Percentiles rank a stretch among this genome's conserved stretches.
Evolutionary conservation across 495 filamentous ascomycete genomes (phyloP).

Genomic region (Aspergillus mulundensis): DNA sequence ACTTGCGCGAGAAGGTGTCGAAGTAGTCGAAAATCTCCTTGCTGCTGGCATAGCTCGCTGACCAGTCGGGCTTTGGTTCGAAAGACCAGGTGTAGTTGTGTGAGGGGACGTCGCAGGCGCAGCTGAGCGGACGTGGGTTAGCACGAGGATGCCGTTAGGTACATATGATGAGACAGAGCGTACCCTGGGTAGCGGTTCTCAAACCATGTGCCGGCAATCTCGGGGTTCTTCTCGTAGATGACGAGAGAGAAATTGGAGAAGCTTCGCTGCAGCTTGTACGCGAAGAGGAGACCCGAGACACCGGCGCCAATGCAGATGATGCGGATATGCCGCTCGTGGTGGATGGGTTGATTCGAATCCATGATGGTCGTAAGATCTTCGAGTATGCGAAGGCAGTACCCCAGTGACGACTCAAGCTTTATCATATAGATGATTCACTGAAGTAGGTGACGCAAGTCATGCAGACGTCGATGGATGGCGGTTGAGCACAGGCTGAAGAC

Average conservation of each 20-base stretch:
- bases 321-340: constrained; percentile 27
- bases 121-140: too few relatives aligned
- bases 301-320: constrained; percentile 42
- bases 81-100: constrained; percentile 32
- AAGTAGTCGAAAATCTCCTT: background rate
- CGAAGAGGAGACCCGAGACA: constrained; percentile 34
- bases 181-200: constrained; percentile 62
- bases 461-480: background rate
- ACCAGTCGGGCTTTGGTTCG: constrained; percentile 39
- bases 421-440: too few relatives aligned
- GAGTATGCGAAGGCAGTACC: too few relatives aligned
- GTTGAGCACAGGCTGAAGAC: background rate
- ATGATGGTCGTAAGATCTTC: background rate
- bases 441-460: too few relatives aligned
- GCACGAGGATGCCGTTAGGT: too few relatives aligned
- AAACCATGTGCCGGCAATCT: constrained; percentile 52
- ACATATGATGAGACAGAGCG: constrained; percentile 20
- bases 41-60: background rate
- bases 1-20: background rate
- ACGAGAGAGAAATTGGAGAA: constrained; percentile 32
- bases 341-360: constrained; percentile 22
- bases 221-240: constrained; percentile 44
- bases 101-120: constrained; percentile 36
- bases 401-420: too few relatives aligned
- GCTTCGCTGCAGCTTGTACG: constrained; percentile 34